These are phyloP conservation scores for Angomonas deanei DNA, from an alignment of 208 protist species.

Conservation along the genomic window DNA sequence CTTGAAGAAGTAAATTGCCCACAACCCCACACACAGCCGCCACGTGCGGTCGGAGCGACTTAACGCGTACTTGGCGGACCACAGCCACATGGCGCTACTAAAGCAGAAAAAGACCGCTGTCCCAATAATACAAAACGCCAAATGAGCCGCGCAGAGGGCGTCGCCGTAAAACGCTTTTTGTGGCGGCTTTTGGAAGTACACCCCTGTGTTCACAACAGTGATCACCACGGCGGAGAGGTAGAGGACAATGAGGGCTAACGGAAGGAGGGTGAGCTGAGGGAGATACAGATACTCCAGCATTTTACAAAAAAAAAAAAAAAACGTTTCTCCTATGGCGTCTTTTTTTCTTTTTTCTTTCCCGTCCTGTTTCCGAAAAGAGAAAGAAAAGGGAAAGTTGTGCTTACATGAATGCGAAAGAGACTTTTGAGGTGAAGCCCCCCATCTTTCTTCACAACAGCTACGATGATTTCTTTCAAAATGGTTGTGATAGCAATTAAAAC, in stretches of 20 bases:
- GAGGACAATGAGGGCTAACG: constrained; percentile 31
- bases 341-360: neutral
- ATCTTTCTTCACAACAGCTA: too few species aligned
- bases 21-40: constrained; percentile 31
- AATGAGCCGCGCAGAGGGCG: constrained; percentile 29
- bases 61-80: constrained; percentile 40
- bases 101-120: constrained; percentile 34
- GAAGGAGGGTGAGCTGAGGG: constrained; percentile 19
- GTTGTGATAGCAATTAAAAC: too few species aligned
- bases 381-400: too few species aligned
- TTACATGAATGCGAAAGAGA: too few species aligned
- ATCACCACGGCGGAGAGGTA: constrained; percentile 33
- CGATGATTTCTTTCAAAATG: too few species aligned
- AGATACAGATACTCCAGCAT: constrained; percentile 4
- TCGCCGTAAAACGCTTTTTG: constrained; percentile 13
- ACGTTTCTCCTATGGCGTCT: neutral
- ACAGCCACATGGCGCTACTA: constrained; percentile 51
- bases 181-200: constrained; percentile 33
- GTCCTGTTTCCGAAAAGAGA: neutral
- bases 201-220: constrained; percentile 33
- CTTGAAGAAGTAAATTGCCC: constrained; percentile 35
- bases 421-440: too few species aligned
- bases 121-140: constrained; percentile 49
- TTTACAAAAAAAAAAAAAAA: neutral
- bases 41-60: constrained; percentile 30